These are phyloP conservation scores for Discostella stelligeroides DNA, from an alignment of 108 stramenopile species.

Conservation along the genomic window DNA sequence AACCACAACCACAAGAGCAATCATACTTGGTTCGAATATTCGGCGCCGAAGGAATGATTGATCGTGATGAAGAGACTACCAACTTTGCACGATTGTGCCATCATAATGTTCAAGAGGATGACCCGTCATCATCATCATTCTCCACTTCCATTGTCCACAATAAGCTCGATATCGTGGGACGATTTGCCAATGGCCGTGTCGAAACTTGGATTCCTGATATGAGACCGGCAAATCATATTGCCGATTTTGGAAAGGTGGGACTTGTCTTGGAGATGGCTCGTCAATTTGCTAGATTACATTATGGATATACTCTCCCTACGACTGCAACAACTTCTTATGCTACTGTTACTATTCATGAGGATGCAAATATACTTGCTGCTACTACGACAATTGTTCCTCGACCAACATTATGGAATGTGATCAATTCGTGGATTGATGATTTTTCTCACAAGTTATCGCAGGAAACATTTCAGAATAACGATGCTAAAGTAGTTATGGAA, in stretches of 20 bases:
- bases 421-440: constrained; percentile 61
- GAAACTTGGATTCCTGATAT: constrained; percentile 63
- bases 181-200: constrained; percentile 86
- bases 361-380: constrained; percentile 33
- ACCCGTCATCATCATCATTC: too few relatives aligned
- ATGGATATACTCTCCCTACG: constrained; percentile 44
- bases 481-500: constrained; percentile 9
- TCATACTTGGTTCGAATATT: constrained; percentile 72
- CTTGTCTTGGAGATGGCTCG: constrained; percentile 56
- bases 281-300: constrained; percentile 69
- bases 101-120: too few relatives aligned
- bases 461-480: constrained; percentile 7
- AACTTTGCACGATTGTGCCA: constrained; percentile 66
- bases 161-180: constrained; percentile 48
- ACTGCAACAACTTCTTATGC: not conserved
- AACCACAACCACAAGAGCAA: not conserved
- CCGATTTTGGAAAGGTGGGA: constrained; percentile 29
- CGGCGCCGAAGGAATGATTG: constrained; percentile 89
- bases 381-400: constrained; percentile 5
- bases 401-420: constrained; percentile 56
- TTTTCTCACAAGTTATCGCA: constrained; percentile 8
- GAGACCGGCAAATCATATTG: constrained; percentile 19
- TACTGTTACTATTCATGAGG: not conserved
- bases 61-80: constrained; percentile 81
- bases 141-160: constrained; percentile 36